A percentile compares a stretch with the other conserved stretches of the same genome.
phyloP scores from a whole-genome alignment of 2,329 filamentous ascomycete genomes.

The Cladophialophora exuberans region DNA sequence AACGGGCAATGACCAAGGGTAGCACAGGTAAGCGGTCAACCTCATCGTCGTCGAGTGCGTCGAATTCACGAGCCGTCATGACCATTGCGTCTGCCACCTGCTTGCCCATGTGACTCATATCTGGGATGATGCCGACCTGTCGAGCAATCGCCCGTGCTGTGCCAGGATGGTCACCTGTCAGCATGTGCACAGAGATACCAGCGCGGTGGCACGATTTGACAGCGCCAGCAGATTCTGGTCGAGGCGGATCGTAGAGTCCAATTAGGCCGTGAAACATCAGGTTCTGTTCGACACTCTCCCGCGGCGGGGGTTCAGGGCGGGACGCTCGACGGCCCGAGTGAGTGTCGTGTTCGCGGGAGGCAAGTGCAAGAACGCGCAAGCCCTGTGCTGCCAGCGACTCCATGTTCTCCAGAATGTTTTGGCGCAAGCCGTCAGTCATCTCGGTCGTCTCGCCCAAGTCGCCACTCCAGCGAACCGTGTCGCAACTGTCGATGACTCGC shows the following conservation, averaged over 20 bases:
- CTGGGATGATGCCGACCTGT: slow-evolving; percentile 75
- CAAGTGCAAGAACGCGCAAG: slow-evolving; percentile 70
- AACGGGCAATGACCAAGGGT: slow-evolving; percentile 62
- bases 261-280: slow-evolving; percentile 74
- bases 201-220: slow-evolving; percentile 69
- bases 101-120: slow-evolving; percentile 61
- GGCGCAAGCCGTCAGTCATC: slow-evolving; percentile 57
- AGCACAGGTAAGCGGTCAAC: slow-evolving; percentile 61
- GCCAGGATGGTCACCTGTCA: slow-evolving; percentile 75
- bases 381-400: slow-evolving; percentile 68
- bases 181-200: slow-evolving; percentile 75
- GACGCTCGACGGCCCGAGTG: slow-evolving; percentile 38
- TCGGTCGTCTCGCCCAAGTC: slow-evolving; percentile 49
- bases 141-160: slow-evolving; percentile 75
- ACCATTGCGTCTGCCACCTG: slow-evolving; percentile 66
- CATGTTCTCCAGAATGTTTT: slow-evolving; percentile 68
- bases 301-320: slow-evolving; percentile 39
- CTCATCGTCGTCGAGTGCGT: slow-evolving; percentile 69
- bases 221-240: slow-evolving; percentile 71
- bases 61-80: slow-evolving; percentile 73
- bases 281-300: slow-evolving; percentile 65
- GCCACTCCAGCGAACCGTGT: slow-evolving; percentile 52
- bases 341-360: slow-evolving; percentile 53
- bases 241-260: slow-evolving; percentile 80
- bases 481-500: slow-evolving; percentile 67